Evolutionary conservation across 2,329 filamentous ascomycete species (phyloP), one percentile per base, ranked within the genome.

Genomic region (Emericellopsis atlantica): DNA sequence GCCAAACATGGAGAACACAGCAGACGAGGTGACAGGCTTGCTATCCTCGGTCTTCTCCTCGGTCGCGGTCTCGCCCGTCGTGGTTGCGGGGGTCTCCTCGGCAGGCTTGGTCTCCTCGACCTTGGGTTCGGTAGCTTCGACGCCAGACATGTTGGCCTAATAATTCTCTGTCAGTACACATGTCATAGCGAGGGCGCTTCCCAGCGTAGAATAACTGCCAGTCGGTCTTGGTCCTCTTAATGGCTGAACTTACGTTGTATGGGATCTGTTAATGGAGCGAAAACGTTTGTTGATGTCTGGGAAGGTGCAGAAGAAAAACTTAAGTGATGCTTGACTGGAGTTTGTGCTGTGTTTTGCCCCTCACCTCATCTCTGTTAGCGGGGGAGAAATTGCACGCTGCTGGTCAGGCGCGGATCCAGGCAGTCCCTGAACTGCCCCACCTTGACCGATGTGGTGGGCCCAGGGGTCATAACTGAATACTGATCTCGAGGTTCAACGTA

Each of bases 1-100:
- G 53, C 92, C 92, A 59, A 98, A 98, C 92, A 98, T 96, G 64
- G 86, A 90, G 72, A 96, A 96, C 49, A 96, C 85, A 51, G 76
- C 72, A 8, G 76, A 76, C 15, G 71, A 70, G 47, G 69, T 76
- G 42, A 74, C 66, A 43, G 69, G 61, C 55, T 65, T 59, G 32
- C 43, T 51, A 35, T 55, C 53, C 26, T 50, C 50, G 26, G 45
- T 43, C 16, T 48, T 46, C 49, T 48, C 48, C 7, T 51, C 54
- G 42, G 49, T 45, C 50, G 52, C 51, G 18, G 16, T 22, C n/a
- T 21, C 34, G 18, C 12, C 34, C 12, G n/a, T 18, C 6, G 11
- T 18, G n/a, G 34, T 36, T 11, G 18, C n/a, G n/a, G 34, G 12
- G 7, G 36, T 10, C 15, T 37, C 38, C 49, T 49, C 53, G 45